These are phyloP conservation scores for Candolleomyces eurysporus DNA, from an alignment of 768 basidiomycete genomes.

Conservation along the genomic window DNA sequence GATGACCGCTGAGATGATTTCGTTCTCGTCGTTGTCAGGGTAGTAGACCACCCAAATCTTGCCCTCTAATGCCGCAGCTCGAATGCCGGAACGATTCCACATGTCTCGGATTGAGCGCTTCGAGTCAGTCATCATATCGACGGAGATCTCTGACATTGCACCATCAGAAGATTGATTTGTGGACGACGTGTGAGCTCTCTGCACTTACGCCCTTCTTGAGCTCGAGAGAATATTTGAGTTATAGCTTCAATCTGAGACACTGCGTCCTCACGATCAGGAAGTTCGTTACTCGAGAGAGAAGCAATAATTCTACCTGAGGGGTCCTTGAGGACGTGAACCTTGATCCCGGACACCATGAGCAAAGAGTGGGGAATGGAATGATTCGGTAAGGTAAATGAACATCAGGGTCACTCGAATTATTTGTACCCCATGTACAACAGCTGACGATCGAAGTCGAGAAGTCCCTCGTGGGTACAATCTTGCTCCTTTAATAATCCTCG, in stretches of 20 bases:
- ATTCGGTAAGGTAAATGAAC: too few species aligned
- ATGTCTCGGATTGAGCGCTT: background rate
- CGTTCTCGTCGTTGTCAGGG: background rate
- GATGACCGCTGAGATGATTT: background rate
- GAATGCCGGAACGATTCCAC: background rate
- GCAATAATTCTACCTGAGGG: too few species aligned
- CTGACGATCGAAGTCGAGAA: too few species aligned
- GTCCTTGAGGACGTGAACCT: too few species aligned
- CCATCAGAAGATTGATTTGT: background rate
- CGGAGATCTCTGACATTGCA: background rate
- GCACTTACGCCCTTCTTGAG: background rate
- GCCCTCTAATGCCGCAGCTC: background rate
- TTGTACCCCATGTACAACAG: too few species aligned
- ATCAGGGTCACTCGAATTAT: too few species aligned
- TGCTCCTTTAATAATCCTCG: too few species aligned
- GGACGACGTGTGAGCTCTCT: background rate
- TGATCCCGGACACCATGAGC: too few species aligned
- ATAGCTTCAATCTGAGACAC: background rate
- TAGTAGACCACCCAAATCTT: background rate
- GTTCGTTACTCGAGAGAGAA: too few species aligned
- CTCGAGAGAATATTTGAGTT: background rate
- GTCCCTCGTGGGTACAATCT: too few species aligned
- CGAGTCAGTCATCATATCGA: background rate
- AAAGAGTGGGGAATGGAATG: too few species aligned
- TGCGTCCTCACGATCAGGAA: too few species aligned